Conservation (phyloP, 306 rosid species). For the Elaeagnus macrophylla region DNA sequence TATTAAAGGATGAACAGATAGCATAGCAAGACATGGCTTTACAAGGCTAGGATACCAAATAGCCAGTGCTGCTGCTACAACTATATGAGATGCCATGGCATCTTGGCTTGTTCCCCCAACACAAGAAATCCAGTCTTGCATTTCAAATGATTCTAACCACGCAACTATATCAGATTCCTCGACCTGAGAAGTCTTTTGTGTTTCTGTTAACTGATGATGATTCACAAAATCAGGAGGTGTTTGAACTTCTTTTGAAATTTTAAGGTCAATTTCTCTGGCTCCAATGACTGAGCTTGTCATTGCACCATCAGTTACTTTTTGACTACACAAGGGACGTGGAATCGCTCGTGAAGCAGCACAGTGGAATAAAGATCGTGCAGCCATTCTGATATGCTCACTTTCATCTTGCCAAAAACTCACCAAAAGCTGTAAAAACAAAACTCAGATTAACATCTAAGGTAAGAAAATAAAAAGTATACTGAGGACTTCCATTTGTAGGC, state of each 20-base stretch:
- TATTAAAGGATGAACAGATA: slow-evolving; percentile 76
- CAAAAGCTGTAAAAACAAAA: slow-evolving; percentile 53
- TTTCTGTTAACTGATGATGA: slow-evolving; percentile 17
- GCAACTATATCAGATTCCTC: slow-evolving; percentile 55
- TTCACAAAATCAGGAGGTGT: slow-evolving; percentile 17
- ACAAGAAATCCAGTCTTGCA: slow-evolving; percentile 98
- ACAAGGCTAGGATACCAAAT: slow-evolving; percentile 97
- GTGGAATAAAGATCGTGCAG: slow-evolving; percentile 94
- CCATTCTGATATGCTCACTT: slow-evolving; percentile 92
- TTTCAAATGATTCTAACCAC: slow-evolving; percentile 90
- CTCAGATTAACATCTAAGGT: slow-evolving; percentile 12
- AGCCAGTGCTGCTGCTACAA: slow-evolving; percentile 94
- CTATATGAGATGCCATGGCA: slow-evolving; percentile 88
- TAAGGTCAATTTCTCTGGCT: slow-evolving; percentile 28
- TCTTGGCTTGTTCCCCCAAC: slow-evolving; percentile 98
- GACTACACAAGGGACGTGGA: slow-evolving; percentile 54
- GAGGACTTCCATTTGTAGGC: slow-evolving; percentile 9
- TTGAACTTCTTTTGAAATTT: slow-evolving; percentile 27
- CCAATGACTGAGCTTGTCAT: slow-evolving; percentile 23
- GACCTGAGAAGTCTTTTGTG: slow-evolving; percentile 26
- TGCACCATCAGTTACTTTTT: slow-evolving; percentile 34
- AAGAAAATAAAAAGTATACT: slow-evolving; percentile 10
- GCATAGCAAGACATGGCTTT: slow-evolving; percentile 51
- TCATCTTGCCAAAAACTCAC: slow-evolving; percentile 99
- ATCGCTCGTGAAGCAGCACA: slow-evolving; percentile 90